phyloP scores from a whole-genome alignment of 1,284 basidiomycete species.

The Chondrostereum purpureum region DNA sequence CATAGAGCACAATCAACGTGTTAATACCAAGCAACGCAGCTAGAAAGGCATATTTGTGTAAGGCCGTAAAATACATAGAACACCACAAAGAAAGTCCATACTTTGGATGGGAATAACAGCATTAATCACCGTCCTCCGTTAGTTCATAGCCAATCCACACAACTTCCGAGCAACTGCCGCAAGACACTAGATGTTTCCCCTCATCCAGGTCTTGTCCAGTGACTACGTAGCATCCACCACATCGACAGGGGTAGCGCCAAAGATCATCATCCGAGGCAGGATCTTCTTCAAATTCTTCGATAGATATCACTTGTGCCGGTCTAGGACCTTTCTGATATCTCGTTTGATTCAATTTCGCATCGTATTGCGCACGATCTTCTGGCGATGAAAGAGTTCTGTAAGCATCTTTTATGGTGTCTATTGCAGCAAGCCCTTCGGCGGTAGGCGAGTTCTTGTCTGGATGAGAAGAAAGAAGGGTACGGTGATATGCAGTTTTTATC shows the following conservation, averaged over 20 bases:
- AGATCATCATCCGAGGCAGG: conserved; percentile 23
- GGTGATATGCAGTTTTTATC: conserved; percentile 68
- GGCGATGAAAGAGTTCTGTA: conserved; percentile 48
- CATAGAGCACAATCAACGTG: no score
- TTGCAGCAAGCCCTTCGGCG: conserved; percentile 26
- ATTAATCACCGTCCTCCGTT: no score
- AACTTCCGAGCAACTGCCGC: conserved; percentile 67
- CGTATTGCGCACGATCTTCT: conserved; percentile 42
- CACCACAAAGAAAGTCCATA: no score
- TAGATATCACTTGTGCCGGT: conserved; percentile 70
- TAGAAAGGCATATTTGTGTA: no score
- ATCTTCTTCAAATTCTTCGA: conserved; percentile 62
- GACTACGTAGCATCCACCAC: conserved; percentile 59
- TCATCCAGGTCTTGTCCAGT: conserved; percentile 52
- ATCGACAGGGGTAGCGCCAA: conserved; percentile 64
- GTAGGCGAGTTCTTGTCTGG: conserved; percentile 51
- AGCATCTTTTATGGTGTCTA: conserved; percentile 56
- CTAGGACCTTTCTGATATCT: conserved; percentile 32
- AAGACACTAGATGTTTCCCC: conserved; percentile 61
- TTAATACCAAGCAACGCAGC: no score
- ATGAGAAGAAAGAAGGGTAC: conserved; percentile 53
- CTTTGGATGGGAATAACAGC: no score
- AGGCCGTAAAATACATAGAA: no score
- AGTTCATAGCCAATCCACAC: conserved; percentile 74
- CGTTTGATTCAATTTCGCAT: conserved; percentile 22